phyloP scores from a whole-genome alignment of 176 grass and related monocot species.

The Carex myosuroides region DNA sequence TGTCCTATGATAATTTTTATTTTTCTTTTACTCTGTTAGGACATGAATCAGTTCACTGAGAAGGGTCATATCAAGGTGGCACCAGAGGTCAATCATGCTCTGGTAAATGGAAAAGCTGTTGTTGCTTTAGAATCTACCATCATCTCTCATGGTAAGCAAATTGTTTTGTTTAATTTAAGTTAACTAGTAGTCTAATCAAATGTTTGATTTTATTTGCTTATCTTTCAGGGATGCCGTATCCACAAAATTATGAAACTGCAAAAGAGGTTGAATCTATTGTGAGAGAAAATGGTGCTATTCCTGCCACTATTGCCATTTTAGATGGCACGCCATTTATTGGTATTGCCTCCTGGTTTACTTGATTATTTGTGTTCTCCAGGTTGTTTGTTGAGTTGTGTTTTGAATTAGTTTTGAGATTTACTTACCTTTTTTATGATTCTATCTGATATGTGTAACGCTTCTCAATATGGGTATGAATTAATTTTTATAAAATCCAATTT shows the following conservation, averaged over 20 bases:
- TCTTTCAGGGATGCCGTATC: slow-evolving; percentile 80
- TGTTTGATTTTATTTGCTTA: background rate
- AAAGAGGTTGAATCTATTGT: slow-evolving; percentile 82
- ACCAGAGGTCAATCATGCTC: slow-evolving; percentile 57
- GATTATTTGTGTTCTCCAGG: background rate
- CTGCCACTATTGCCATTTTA: slow-evolving; percentile 89
- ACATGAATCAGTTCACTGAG: slow-evolving; percentile 7
- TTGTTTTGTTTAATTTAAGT: background rate
- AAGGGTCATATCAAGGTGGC: slow-evolving; percentile 36
- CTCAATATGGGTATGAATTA: too few species aligned
- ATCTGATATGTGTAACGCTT: too few species aligned
- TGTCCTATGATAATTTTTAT: background rate
- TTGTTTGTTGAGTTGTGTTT: background rate
- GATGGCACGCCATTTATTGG: slow-evolving; percentile 64
- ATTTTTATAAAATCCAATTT: too few species aligned
- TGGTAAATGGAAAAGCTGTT: slow-evolving; percentile 41
- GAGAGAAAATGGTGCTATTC: slow-evolving; percentile 56
- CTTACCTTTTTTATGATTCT: background rate
- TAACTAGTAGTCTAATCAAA: background rate
- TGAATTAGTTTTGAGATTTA: background rate
- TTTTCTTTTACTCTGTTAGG: background rate
- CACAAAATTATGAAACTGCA: slow-evolving; percentile 69
- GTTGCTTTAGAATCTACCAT: slow-evolving; percentile 93
- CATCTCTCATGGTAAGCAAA: slow-evolving; percentile 64
- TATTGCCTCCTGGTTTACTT: slow-evolving; percentile 6